These are phyloP conservation scores for Rhodotorula sp. DNA, from an alignment of 1,284 basidiomycete genomes.

Conservation along the genomic window DNA sequence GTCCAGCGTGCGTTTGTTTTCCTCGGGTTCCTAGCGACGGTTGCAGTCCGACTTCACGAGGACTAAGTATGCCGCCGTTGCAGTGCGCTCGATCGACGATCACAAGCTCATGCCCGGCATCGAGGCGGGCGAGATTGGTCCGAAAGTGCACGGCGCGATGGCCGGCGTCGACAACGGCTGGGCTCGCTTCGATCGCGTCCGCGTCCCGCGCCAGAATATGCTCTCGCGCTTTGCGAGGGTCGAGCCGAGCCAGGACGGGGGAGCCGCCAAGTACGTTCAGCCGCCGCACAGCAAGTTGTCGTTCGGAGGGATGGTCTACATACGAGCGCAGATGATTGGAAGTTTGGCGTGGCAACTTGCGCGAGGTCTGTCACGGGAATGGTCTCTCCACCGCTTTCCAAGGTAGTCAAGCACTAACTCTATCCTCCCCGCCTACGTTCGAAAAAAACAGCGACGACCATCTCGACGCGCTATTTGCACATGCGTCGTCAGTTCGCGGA, in stretches of 20 bases:
- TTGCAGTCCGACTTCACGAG: background rate
- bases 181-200: slow-evolving; percentile 63
- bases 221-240: slow-evolving; percentile 71
- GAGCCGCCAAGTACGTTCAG: slow-evolving; percentile 57
- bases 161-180: slow-evolving; percentile 68
- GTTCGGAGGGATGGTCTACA: slow-evolving; percentile 63
- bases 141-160: slow-evolving; percentile 63
- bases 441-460: slow-evolving; percentile 60
- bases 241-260: slow-evolving; percentile 59
- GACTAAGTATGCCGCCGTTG: background rate
- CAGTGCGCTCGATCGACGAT: slow-evolving; percentile 60
- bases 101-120: slow-evolving; percentile 66
- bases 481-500: slow-evolving; percentile 63
- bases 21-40: background rate
- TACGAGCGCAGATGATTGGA: slow-evolving; percentile 58
- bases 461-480: slow-evolving; percentile 70
- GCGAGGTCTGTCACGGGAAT: slow-evolving; percentile 8
- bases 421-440: background rate
- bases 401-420: too few species aligned
- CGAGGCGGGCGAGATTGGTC: slow-evolving; percentile 72
- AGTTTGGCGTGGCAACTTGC: slow-evolving; percentile 62
- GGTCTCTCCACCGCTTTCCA: too few species aligned
- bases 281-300: slow-evolving; percentile 63
- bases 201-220: slow-evolving; percentile 74
- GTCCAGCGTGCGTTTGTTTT: slow-evolving; percentile 53